Evolutionary conservation across 106 monocot genomes (phyloP).

Genomic region (Dendrobium nobile): DNA sequence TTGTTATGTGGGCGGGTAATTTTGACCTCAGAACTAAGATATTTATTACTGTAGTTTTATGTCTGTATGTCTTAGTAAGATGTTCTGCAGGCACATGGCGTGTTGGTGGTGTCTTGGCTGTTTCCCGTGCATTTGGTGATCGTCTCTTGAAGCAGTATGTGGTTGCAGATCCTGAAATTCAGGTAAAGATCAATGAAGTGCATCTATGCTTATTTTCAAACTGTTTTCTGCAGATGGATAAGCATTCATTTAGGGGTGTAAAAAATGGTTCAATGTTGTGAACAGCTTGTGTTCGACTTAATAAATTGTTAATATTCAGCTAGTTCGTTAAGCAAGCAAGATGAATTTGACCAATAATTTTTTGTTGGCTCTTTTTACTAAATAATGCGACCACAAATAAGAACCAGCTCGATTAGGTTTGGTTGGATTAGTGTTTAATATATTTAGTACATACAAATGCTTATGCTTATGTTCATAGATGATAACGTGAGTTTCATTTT

Average conservation of each 20-base stretch:
- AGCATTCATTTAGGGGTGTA: not conserved
- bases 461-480: not conserved
- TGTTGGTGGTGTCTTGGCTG: constrained; percentile 84
- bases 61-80: not conserved
- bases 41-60: not conserved
- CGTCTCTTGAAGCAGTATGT: constrained; percentile 75
- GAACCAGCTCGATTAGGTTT: not conserved
- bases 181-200: constrained; percentile 24
- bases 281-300: not conserved
- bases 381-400: not conserved
- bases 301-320: too few relatives aligned
- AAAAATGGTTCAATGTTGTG: not conserved
- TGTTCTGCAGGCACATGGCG: constrained; percentile 69
- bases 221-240: too few relatives aligned
- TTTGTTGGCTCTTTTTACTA: too few relatives aligned
- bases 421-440: not conserved
- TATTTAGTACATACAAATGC: not conserved
- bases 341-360: too few relatives aligned
- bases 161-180: constrained; percentile 81
- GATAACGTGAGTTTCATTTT: too few relatives aligned
- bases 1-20: constrained; percentile 95
- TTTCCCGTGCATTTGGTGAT: constrained; percentile 91
- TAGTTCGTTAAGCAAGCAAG: too few relatives aligned
- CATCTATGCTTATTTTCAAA: not conserved
- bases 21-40: not conserved